Conservation (phyloP, 1,284 basidiomycete species). For the Cryptococcus sp. region DNA sequence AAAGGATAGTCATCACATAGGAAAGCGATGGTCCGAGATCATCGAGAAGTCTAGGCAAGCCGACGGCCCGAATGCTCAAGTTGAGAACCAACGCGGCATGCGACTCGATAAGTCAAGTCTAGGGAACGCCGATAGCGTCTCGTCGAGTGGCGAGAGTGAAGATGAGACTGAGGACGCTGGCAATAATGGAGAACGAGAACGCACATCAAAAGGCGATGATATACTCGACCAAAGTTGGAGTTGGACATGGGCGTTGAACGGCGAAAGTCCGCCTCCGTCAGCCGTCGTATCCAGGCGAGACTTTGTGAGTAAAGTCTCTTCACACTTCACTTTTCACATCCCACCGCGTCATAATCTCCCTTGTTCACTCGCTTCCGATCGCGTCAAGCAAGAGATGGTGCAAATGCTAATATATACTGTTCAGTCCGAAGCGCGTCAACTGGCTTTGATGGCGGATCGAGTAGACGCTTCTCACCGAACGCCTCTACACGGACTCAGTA, state of each 20-base stretch:
- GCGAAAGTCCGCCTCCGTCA: slow-evolving; percentile 52
- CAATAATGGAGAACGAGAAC: slow-evolving; percentile 5
- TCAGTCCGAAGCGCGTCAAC: slow-evolving; percentile 44
- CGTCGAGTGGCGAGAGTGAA: background rate
- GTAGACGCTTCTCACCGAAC: slow-evolving; percentile 31
- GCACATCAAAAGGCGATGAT: slow-evolving; percentile 14
- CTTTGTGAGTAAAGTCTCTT: slow-evolving; percentile 36
- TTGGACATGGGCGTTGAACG: slow-evolving; percentile 51
- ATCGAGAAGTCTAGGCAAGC: slow-evolving; percentile 20
- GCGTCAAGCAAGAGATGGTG: no score
- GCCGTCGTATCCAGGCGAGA: slow-evolving; percentile 51
- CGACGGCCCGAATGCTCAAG: slow-evolving; percentile 10
- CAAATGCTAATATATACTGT: background rate
- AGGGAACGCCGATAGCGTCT: background rate
- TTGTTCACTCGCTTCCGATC: no score
- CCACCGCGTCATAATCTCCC: no score
- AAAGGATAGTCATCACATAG: slow-evolving; percentile 33
- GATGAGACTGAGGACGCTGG: background rate
- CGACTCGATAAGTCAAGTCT: background rate
- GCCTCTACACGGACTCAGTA: slow-evolving; percentile 31
- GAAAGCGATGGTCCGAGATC: slow-evolving; percentile 6
- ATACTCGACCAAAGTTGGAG: slow-evolving; percentile 37
- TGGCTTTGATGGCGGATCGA: slow-evolving; percentile 49
- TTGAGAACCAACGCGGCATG: background rate
- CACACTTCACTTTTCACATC: background rate